These are phyloP conservation scores for Juglanconis oblonga DNA, from an alignment of 2,329 filamentous ascomycete species.

Conservation along the genomic window DNA sequence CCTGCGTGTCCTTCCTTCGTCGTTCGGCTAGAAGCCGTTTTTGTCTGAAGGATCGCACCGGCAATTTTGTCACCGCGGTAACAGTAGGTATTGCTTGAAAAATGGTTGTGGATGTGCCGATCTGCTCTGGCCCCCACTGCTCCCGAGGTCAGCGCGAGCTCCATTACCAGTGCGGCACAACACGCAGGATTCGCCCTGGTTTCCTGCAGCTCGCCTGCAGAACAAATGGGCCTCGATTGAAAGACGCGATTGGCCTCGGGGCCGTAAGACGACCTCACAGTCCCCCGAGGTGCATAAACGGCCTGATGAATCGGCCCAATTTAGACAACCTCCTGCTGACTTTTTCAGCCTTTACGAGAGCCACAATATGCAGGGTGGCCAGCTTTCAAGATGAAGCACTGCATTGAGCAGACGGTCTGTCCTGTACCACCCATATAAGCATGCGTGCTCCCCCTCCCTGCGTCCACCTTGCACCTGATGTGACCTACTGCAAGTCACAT, in stretches of 20 bases:
- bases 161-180: background rate
- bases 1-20: too few relatives aligned
- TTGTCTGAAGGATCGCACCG: too few relatives aligned
- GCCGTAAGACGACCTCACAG: background rate
- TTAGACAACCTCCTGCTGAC: background rate
- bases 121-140: too few relatives aligned
- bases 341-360: slow-evolving; percentile 6
- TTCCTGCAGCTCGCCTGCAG: background rate
- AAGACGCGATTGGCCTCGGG: slow-evolving; percentile 2
- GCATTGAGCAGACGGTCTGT: background rate
- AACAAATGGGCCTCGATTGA: background rate
- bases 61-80: too few relatives aligned
- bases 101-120: too few relatives aligned
- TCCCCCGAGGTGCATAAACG: background rate
- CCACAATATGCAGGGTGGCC: background rate
- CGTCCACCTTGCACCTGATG: background rate
- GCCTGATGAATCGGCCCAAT: background rate
- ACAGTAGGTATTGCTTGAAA: too few relatives aligned
- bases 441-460: background rate
- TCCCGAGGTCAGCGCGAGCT: background rate
- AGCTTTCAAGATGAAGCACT: background rate
- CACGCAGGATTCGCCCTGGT: slow-evolving; percentile 6
- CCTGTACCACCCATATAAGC: background rate
- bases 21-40: too few relatives aligned
- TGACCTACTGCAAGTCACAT: background rate